These are phyloP conservation scores for Botrytis elliptica DNA, from an alignment of 2,329 filamentous ascomycete genomes.

Conservation along the genomic window DNA sequence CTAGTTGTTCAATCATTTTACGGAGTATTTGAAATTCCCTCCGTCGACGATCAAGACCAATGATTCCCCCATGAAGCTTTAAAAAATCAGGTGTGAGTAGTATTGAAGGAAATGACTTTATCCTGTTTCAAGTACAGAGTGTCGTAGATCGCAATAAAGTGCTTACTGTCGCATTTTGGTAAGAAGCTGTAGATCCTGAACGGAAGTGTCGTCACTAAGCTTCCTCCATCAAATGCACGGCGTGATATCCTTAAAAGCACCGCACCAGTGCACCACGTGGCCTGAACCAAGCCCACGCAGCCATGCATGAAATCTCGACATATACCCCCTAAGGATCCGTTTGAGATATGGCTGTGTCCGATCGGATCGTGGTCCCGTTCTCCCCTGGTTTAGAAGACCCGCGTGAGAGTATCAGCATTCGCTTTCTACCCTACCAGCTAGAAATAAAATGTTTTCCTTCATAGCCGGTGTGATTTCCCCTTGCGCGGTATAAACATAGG, in stretches of 20 bases:
- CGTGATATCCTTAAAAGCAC: slow-evolving; percentile 11
- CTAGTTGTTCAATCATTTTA: neutral
- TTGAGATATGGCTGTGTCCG: neutral
- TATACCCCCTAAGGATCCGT: neutral
- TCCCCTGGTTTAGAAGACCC: neutral
- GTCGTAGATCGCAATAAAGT: slow-evolving; percentile 1
- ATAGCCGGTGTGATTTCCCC: slow-evolving; percentile 48
- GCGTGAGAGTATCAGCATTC: slow-evolving; percentile 16
- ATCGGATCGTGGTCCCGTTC: slow-evolving; percentile 12
- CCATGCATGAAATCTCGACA: slow-evolving; percentile 18
- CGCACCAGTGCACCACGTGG: slow-evolving; percentile 8
- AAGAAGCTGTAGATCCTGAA: neutral
- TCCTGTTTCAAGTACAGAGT: neutral
- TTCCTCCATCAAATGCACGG: slow-evolving; percentile 11
- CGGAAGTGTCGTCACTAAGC: neutral
- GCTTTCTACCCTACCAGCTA: slow-evolving; percentile 47
- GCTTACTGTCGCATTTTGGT: slow-evolving; percentile 16
- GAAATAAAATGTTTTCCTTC: slow-evolving; percentile 53
- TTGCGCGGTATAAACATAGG: slow-evolving; percentile 54
- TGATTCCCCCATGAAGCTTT: neutral
- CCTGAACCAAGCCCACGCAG: neutral
- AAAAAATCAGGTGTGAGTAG: neutral
- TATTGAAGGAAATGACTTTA: neutral
- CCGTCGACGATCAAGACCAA: neutral
- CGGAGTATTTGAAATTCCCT: neutral